Base-by-base conservation (phyloP, 208 protist genomes). In the Porcisia deanei region DNA sequence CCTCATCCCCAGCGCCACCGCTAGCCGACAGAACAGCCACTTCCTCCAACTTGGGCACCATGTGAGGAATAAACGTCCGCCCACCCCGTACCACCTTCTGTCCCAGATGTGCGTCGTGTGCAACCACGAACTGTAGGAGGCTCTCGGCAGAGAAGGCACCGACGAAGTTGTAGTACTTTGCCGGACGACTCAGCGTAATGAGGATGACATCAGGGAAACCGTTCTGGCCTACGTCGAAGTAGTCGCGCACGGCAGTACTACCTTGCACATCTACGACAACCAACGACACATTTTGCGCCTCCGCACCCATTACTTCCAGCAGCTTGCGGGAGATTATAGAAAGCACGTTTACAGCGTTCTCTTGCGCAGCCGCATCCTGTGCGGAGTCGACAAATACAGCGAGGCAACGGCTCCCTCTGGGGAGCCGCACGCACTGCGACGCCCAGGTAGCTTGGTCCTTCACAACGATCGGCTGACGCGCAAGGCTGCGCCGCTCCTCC, bases 201-300 rank as follows among this genome's bases (percentile, higher is more conserved):
- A 89, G 30, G 14, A 85, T 54, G 1, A 85, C 74, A 53, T 80
- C 77, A 2, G 85, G 85, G 41, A 83, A 80, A 7, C 82, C 82
- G 47, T 79, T 80, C 57, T 61, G 34, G 20, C 76, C 77, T 0
- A 74, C 74, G 4, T 78, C 77, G 37, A 89, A 85, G 64, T 81
- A 87, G 59, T 78, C 66, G 12, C 61, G 76, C 30, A 89, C 9
- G 2, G 65, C 67, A 8, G 59, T 49, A 25, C 73, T 85, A 34
- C 52, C 34, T 41, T n/a, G 39, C 18, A 55, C 67, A 55, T 87
- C 80, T 0, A 87, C 61, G 2, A 89, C 53, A 22, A 89, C 85
- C 1, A 85, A 60, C 4, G 83, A 61, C 52, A 83, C 60, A 5
- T 55, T 67, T 12, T 58, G 72, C 64, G 78, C 78, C 49, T 77